A percentile compares a stretch with the other conserved stretches of the same genome.
Conservation (phyloP, 148 eudicot genomes). For the Gaultheria prostrata region DNA sequence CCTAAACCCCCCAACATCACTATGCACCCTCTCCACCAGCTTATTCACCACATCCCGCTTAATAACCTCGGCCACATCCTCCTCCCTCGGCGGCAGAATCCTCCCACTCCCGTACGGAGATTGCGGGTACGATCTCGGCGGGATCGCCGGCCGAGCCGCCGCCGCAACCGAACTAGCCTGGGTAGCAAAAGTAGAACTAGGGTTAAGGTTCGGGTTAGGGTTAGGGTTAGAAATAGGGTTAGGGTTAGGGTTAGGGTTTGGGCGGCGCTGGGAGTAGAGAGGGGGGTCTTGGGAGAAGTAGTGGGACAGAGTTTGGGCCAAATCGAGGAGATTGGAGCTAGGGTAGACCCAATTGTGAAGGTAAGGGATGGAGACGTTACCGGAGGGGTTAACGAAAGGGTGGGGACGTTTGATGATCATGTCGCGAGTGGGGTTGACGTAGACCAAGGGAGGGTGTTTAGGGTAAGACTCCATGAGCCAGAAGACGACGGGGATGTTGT, state of each 20-base stretch:
- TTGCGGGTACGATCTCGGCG: constrained; percentile 50
- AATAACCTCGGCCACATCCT: constrained; percentile 67
- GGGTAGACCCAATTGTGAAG: constrained; percentile 79
- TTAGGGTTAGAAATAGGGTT: constrained; percentile 2
- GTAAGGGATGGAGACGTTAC: constrained; percentile 64
- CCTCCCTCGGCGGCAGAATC: constrained; percentile 22
- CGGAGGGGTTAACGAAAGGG: constrained; percentile 67
- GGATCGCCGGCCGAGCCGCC: constrained; percentile 34
- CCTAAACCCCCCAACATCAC: constrained; percentile 66
- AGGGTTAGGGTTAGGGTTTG: constrained; percentile 25
- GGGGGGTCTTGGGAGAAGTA: constrained; percentile 76
- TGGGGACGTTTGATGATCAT: constrained; percentile 90
- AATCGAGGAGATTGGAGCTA: constrained; percentile 66
- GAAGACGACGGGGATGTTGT: constrained; percentile 76
- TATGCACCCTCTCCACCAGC: constrained; percentile 63
- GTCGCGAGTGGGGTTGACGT: constrained; percentile 82
- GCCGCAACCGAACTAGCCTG: background rate
- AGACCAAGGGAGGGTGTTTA: constrained; percentile 68
- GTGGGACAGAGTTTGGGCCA: constrained; percentile 45
- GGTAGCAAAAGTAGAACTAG: background rate
- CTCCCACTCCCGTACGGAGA: constrained; percentile 49
- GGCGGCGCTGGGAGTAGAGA: constrained; percentile 66
- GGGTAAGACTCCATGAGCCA: constrained; percentile 91
- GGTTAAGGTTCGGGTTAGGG: background rate
- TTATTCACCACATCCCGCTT: constrained; percentile 64